These are phyloP conservation scores for Candida khao-thaluensis DNA, from an alignment of 805 yeast genomes.

Conservation along the genomic window DNA sequence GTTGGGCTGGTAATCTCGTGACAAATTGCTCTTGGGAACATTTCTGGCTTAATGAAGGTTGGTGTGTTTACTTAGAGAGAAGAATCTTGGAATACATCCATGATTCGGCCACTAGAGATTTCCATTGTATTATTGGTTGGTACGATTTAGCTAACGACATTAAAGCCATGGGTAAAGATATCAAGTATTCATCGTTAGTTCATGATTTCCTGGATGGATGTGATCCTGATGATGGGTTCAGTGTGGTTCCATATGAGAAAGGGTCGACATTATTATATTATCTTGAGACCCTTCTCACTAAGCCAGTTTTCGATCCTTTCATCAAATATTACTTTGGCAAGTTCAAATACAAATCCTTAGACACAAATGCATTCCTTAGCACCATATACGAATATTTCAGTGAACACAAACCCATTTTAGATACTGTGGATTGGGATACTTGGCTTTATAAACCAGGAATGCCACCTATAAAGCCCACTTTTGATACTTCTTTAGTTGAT, in stretches of 20 bases:
- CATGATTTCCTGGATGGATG: slow-evolving; percentile 66
- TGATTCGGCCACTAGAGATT: slow-evolving; percentile 76
- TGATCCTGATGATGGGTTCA: slow-evolving; percentile 89
- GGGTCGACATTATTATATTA: slow-evolving; percentile 78
- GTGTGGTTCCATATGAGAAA: slow-evolving; percentile 87
- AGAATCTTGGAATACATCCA: slow-evolving; percentile 75
- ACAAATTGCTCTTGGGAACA: slow-evolving; percentile 92
- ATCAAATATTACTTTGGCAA: slow-evolving; percentile 73
- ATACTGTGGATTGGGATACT: slow-evolving; percentile 76
- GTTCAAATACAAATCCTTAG: slow-evolving; percentile 70
- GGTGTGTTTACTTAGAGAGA: slow-evolving; percentile 92
- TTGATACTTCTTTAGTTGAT: slow-evolving; percentile 77
- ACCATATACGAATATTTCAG: slow-evolving; percentile 65
- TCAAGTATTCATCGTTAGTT: slow-evolving; percentile 61
- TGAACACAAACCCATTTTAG: slow-evolving; percentile 51
- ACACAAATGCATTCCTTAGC: slow-evolving; percentile 78
- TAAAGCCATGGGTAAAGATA: slow-evolving; percentile 56
- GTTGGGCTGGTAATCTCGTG: slow-evolving; percentile 90
- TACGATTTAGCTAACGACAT: slow-evolving; percentile 69
- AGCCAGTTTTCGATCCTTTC: slow-evolving; percentile 68
- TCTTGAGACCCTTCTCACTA: slow-evolving; percentile 66
- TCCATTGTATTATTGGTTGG: slow-evolving; percentile 88
- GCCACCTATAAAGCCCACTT: slow-evolving; percentile 78
- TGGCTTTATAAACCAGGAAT: slow-evolving; percentile 84
- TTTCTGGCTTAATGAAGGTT: slow-evolving; percentile 93